Evolutionary conservation across 2,329 filamentous ascomycete species (phyloP).

Genomic region (Neopestalotiopsis rosae): DNA sequence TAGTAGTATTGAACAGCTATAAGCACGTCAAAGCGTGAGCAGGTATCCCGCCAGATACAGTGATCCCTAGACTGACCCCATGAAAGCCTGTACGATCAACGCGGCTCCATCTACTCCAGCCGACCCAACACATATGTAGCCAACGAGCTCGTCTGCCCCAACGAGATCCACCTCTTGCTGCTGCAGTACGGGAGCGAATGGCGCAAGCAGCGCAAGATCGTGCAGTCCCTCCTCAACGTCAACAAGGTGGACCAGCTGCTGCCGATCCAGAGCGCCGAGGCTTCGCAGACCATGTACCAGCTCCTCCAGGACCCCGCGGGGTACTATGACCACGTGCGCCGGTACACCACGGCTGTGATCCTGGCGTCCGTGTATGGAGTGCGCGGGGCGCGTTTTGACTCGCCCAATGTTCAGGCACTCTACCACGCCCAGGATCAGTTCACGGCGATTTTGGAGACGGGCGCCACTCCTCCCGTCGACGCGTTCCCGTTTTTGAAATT

Average conservation of each 20-base stretch:
- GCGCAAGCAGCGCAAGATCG: constrained; percentile 15
- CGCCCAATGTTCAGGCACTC: constrained; percentile 13
- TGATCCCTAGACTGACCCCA: neutral
- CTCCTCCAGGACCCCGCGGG: constrained; percentile 11
- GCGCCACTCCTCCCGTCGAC: constrained; percentile 19
- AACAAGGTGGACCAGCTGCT: constrained; percentile 8
- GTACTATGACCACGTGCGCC: constrained; percentile 16
- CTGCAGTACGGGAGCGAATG: constrained; percentile 16
- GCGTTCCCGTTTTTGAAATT: constrained; percentile 21
- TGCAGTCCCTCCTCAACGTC: constrained; percentile 14
- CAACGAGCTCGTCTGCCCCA: constrained; percentile 9
- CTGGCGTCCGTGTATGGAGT: constrained; percentile 19
- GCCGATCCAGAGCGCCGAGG: constrained; percentile 16
- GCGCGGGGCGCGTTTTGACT: constrained; percentile 14
- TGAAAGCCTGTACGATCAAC: constrained; percentile 19
- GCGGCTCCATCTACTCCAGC: constrained; percentile 20
- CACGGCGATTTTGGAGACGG: constrained; percentile 19
- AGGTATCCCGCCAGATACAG: neutral
- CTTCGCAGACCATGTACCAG: constrained; percentile 15
- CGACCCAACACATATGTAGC: constrained; percentile 18
- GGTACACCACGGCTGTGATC: constrained; percentile 16
- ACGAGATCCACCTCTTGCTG: constrained; percentile 12
- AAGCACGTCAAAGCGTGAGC: constrained; percentile 17
- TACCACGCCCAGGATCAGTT: constrained; percentile 21
- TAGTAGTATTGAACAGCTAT: constrained; percentile 21